phyloP scores from a whole-genome alignment of 2,329 filamentous ascomycete species.

The Pseudogymnoascus sp. region DNA sequence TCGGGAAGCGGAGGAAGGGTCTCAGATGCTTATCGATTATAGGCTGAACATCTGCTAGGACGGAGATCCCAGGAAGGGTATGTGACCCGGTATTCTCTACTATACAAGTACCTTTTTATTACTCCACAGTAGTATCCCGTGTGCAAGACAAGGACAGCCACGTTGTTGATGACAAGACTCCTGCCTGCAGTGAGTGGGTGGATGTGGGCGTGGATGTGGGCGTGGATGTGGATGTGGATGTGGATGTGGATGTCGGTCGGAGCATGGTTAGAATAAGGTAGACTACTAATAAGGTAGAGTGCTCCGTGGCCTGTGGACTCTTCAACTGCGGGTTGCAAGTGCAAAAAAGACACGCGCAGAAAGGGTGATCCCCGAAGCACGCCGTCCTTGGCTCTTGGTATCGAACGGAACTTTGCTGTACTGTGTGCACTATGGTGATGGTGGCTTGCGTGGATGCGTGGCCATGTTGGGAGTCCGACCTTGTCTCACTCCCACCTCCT shows the following conservation, averaged over 20 bases:
- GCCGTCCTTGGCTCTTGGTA: neutral
- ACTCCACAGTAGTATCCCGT: neutral
- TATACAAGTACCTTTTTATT: too few relatives aligned
- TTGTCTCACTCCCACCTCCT: neutral
- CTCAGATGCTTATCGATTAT: neutral
- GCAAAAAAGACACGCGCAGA: neutral
- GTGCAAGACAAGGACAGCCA: neutral
- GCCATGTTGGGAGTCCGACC: neutral
- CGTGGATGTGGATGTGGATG: neutral
- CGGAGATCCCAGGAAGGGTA: neutral
- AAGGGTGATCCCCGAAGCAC: neutral
- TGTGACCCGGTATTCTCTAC: neutral
- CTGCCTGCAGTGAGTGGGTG: neutral
- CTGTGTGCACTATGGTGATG: too few relatives aligned
- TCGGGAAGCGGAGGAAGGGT: neutral
- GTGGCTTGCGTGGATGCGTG: neutral
- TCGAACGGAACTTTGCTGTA: too few relatives aligned
- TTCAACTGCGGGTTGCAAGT: neutral
- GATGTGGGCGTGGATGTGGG: neutral
- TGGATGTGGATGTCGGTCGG: too few relatives aligned
- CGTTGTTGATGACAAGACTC: neutral
- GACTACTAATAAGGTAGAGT: too few relatives aligned
- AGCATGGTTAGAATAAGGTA: too few relatives aligned
- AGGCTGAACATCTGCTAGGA: neutral
- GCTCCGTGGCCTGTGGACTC: neutral